phyloP scores from a whole-genome alignment of 2,329 filamentous ascomycete species.

The Beauveria brongniartii region DNA sequence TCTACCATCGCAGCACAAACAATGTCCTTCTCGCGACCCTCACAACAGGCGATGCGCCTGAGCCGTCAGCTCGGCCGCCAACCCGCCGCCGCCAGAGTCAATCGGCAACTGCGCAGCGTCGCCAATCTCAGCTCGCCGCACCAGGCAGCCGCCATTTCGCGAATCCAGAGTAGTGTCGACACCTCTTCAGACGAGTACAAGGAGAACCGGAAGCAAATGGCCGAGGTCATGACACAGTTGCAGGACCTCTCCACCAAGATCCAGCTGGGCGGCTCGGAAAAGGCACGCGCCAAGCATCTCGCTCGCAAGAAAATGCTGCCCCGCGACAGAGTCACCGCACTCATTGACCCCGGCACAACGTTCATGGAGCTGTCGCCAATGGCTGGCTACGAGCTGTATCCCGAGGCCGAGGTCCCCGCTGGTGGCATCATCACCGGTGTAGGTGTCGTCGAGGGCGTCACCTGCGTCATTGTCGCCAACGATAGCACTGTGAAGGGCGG shows the following conservation, averaged over 20 bases:
- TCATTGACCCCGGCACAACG: constrained; percentile 81
- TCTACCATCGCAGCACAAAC: neutral
- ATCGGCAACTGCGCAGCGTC: constrained; percentile 33
- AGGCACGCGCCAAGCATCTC: constrained; percentile 81
- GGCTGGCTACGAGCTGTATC: constrained; percentile 78
- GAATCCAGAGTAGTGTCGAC: constrained; percentile 70
- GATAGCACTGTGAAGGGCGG: constrained; percentile 97
- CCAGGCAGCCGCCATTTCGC: constrained; percentile 76
- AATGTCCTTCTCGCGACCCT: constrained; percentile 42
- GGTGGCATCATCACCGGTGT: constrained; percentile 91
- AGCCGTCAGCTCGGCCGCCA: constrained; percentile 27
- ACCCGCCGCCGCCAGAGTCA: constrained; percentile 21
- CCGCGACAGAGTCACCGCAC: constrained; percentile 74
- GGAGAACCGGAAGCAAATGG: constrained; percentile 75
- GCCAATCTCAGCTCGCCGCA: constrained; percentile 74
- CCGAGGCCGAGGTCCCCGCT: constrained; percentile 77
- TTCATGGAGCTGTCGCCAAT: constrained; percentile 94
- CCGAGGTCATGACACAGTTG: constrained; percentile 60
- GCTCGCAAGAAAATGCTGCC: constrained; percentile 90
- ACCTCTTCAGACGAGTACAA: constrained; percentile 67
- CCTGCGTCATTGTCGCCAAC: constrained; percentile 89
- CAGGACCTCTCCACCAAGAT: constrained; percentile 62
- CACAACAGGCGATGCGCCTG: constrained; percentile 36
- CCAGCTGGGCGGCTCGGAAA: constrained; percentile 68
- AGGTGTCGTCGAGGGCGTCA: constrained; percentile 81